Base-by-base conservation (phyloP, 108 stramenopile genomes). In the Parietichytrium sp. region DNA sequence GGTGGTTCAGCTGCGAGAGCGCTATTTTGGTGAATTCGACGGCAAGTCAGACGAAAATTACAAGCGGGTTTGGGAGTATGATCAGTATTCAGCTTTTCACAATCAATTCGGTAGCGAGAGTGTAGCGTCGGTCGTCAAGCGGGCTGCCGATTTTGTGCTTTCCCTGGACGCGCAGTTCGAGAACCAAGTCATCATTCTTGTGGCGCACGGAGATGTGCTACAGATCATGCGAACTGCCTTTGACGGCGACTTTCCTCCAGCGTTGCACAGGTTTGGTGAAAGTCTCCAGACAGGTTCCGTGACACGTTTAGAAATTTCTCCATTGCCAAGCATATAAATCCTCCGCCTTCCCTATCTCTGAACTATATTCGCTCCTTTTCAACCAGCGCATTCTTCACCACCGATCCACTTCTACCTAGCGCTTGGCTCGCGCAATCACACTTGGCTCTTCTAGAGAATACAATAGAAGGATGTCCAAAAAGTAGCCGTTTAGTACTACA, bases 171-270 rank as follows among this genome's bases (percentile, higher is more conserved):
- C 38, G 15, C 42, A 48, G 33, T 38, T 45, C 55, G 47, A 36
- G 27, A 45, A 45, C 81, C 20, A 61, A 0, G 15, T 38, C 29
- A 42, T 55, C 48, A 47, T 94, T 49, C 83, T 93, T 29, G 92
- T 93, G 13, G 95, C 95, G 3, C 95, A 95, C 84, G 95, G 93
- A 1, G 95, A 95, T 84, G 93, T 94, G 16, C 54, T 95, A 49
- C 95, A 95, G 81, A 95, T 95, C 18, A 54, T 93, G 42, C 95
- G 94, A 79, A 94, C 95, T 2, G 92, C 90, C 26, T 94, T 94
- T 81, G 26, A 45, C 29, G 72, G 72, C n/a, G 82, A 54, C 49
- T 72, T 45, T 2, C 61, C 61, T 12, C 61, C 61, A 6, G 61
- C 61, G 10, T 42, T 72, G 33, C 61, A 72, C 33, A 33, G 61